Evolutionary conservation across 108 stramenopile genomes (phyloP), one percentile per base, ranked within the genome.

Genomic region (Schizochytrium sp.): DNA sequence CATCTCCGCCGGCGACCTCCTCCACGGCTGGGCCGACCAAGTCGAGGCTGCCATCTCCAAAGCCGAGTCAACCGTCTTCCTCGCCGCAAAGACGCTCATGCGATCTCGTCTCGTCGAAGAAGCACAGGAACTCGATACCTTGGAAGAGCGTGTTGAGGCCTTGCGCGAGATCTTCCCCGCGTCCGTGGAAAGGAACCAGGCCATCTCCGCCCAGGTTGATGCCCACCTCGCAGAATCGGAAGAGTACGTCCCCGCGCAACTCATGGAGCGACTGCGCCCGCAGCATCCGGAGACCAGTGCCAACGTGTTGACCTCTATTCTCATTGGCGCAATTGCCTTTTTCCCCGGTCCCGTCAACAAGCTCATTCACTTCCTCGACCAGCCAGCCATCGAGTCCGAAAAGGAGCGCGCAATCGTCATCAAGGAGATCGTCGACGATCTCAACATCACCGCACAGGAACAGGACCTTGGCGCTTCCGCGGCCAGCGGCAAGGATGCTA

Each of bases 321-420:
- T 83, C 25, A 83, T 83, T 45, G 45, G 51, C 45, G 76, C 76
- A 6, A 83, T 83, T 12, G 76, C 76, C 28, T 83, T 83, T 4
- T 83, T 83, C 4, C 76, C 76, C n/a, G 76, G 76, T 3, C 76
- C 76, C 10, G 51, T 83, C 48, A 83, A 83, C 76, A 83, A 83
- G 51, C 51, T 83, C 48, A 83, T 83, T 23, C 76, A 83, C 76
- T 83, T 83, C 51, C 51, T 83, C 10, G 76, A 83, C 28, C 51
- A 47, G 28, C 76, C 76, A 6, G 76, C 45, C 25, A 23, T 28
- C 2, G 19, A 21, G 45, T 53, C 45, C 48, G 76, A 83, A 6
- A 0, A 53, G 2, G 76, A 83, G 48, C 45, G 45, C 51, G n/a
- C 28, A 6, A 21, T 83, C n/a, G 76, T 83, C 25, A 28, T 83